These are phyloP conservation scores for Daldinia childiae DNA, from an alignment of 495 filamentous ascomycete genomes.

Conservation along the genomic window DNA sequence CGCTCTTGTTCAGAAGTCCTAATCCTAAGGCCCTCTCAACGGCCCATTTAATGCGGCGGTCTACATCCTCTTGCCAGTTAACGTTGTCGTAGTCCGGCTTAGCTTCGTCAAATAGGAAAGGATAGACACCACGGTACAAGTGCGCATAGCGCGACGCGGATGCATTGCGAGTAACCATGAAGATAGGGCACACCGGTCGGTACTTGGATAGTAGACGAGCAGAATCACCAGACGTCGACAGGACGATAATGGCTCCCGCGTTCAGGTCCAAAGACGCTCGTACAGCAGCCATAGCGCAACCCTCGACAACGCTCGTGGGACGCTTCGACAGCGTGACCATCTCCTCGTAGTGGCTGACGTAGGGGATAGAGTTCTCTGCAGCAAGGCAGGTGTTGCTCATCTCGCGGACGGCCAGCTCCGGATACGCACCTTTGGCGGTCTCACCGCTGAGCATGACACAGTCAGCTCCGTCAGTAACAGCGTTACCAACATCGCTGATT, in stretches of 20 bases:
- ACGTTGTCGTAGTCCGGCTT: conserved; percentile 91
- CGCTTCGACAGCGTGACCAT: conserved; percentile 81
- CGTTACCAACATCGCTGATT: conserved; percentile 98
- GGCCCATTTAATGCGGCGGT: conserved; percentile 95
- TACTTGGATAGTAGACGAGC: conserved; percentile 97
- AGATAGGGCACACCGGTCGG: conserved; percentile 95
- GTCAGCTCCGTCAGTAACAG: conserved; percentile 95
- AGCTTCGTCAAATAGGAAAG: conserved; percentile 89
- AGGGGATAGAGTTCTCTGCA: conserved; percentile 95
- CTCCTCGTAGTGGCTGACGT: conserved; percentile 96
- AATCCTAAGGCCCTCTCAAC: conserved; percentile 84
- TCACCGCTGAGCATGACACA: conserved; percentile 99
- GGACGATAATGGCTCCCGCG: conserved; percentile 90
- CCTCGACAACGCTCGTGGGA: conserved; percentile 86
- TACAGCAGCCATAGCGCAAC: conserved; percentile 94
- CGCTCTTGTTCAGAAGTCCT: conserved; percentile 81
- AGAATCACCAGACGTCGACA: conserved; percentile 90
- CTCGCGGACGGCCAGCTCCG: conserved; percentile 89
- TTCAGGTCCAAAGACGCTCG: conserved; percentile 94
- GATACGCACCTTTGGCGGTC: conserved; percentile 97
- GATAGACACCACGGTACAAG: conserved; percentile 96
- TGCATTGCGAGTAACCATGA: conserved; percentile 94
- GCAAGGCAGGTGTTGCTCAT: conserved; percentile 97
- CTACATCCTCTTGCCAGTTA: conserved; percentile 99
- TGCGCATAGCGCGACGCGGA: conserved; percentile 89